Percentiles rank a stretch among this genome's conserved stretches.
Evolutionary conservation across 2,329 filamentous ascomycete species (phyloP).

Genomic region (Graphiopsis chlorocephala): DNA sequence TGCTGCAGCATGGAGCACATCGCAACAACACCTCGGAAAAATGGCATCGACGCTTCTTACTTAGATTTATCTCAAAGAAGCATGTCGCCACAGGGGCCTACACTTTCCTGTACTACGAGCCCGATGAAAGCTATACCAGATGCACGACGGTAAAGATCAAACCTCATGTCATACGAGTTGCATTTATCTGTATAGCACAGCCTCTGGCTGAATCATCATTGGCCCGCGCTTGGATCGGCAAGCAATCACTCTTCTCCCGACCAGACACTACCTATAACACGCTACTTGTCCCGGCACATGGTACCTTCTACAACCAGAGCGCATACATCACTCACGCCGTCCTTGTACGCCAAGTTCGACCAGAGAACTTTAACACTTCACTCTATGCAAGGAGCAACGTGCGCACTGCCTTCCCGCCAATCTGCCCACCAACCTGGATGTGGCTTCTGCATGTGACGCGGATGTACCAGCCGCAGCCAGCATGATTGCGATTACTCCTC

Average conservation of each 20-base stretch:
- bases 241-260: not conserved
- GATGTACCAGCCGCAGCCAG: not conserved
- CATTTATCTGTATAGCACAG: not conserved
- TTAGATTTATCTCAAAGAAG: not conserved
- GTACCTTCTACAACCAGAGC: not conserved
- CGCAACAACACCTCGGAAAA: no score
- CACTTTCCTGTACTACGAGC: not conserved
- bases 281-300: not conserved
- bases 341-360: not conserved
- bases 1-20: no score
- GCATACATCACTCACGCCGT: not conserved
- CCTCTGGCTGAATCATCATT: not conserved
- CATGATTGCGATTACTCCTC: not conserved
- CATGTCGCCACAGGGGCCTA: not conserved
- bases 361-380: not conserved
- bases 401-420: not conserved
- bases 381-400: not conserved
- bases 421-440: not conserved
- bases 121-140: not conserved
- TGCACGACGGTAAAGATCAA: not conserved
- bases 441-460: constrained; percentile 6
- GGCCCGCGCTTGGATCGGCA: not conserved
- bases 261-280: not conserved
- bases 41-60: no score
- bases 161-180: not conserved